These are phyloP conservation scores for Discostella stelligera DNA, from an alignment of 352 stramenopile genomes.

Conservation along the genomic window DNA sequence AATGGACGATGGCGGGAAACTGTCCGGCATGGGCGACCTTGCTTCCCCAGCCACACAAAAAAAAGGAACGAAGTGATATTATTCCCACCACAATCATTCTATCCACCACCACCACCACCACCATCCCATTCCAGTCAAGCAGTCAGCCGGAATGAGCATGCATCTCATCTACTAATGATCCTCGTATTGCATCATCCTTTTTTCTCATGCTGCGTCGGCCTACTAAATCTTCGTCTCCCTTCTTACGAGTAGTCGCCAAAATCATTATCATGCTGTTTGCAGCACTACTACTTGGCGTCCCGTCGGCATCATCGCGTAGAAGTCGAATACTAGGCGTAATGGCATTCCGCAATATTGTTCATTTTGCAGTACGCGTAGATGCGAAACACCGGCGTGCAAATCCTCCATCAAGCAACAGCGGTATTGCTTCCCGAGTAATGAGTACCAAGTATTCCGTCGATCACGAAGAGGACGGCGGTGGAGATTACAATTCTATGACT, in stretches of 20 bases:
- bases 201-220: background rate
- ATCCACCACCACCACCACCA: too few relatives aligned
- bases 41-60: background rate
- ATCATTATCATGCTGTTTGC: conserved; percentile 15
- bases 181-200: too few relatives aligned
- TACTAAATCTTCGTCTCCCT: background rate
- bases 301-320: background rate
- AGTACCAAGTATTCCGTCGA: conserved; percentile 15
- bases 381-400: background rate
- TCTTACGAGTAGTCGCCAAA: background rate
- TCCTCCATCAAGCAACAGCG: background rate
- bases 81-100: too few relatives aligned
- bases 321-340: background rate
- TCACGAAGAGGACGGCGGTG: background rate
- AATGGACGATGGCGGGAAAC: background rate
- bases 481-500: conserved; percentile 31
- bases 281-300: background rate
- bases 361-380: background rate
- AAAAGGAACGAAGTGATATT: too few relatives aligned
- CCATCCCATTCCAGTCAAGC: too few relatives aligned
- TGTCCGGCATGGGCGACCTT: too few relatives aligned
- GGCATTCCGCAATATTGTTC: conserved; percentile 1
- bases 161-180: too few relatives aligned
- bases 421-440: conserved; percentile 16
- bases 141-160: too few relatives aligned